Base-by-base conservation (phyloP, 202 grass and related monocot species). In the Bolboschoenoplectus hybrid region DNA sequence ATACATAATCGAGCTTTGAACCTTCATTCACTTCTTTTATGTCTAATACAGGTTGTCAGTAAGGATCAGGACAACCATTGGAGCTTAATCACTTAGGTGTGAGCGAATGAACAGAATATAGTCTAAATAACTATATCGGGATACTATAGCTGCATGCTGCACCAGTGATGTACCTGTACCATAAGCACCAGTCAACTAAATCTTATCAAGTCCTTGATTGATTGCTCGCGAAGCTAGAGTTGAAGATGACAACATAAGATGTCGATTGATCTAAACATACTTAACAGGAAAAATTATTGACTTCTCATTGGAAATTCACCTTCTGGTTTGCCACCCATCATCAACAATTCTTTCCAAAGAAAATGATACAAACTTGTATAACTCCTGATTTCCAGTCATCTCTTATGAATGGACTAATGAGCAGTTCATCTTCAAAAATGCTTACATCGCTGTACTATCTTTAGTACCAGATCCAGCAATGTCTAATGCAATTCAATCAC, bases 381-480 rank as follows among this genome's bases (percentile, higher is more conserved):
- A 58, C 51, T 39, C 13, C 12, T 79, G 14, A 57, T 41, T 47
- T 60, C 56, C 75, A 60, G 49, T 36, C 2, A 60, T 43, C 16
- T 80, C 36, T 20, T 60, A 19, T 60, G 36, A 19, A 47, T 0
- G 68, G 68, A 50, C 44, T 49, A 74, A 73, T 47, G 32, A 17
- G 40, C 52, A 51, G 52, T n/a, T 57, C 3, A 57, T 61, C 35
- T 80, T 80, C 16, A 39, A 84, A 26, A 56, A 7, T 36, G 57
- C 0, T 80, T 52, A 39, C 40, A 52, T 84, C 1, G 16, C 32
- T 32, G 17, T 17, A 41, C 62, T 39, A 11, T 84, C 11, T 69
- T 84, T 68, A 58, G 47, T 71, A 84, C 14, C 47, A 57, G 82
- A 70, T 84, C 65, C 82, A 58, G 51, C 38, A 43, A 70, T 66